Percentiles rank a stretch among this genome's conserved stretches.
Evolutionary conservation across 768 basidiomycete genomes (phyloP).

Genomic region (Suillus clintonianus): DNA sequence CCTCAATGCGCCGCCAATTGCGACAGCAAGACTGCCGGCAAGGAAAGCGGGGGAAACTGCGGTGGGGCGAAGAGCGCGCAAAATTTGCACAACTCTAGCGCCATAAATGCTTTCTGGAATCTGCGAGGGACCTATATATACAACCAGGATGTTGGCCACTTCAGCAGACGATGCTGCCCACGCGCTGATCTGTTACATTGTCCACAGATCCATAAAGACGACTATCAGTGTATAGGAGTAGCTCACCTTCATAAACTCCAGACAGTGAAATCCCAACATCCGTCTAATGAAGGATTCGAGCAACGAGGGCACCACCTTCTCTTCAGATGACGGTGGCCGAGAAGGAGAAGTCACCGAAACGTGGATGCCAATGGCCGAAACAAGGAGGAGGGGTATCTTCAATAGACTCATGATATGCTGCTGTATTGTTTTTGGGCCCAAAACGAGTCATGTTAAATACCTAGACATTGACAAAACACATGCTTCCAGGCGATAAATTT

Average conservation of each 20-base stretch:
- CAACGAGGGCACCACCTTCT: neutral
- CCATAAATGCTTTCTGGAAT: neutral
- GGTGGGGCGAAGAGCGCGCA: neutral
- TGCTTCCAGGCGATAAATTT: no score
- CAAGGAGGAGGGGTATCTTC: slow-evolving; percentile 21
- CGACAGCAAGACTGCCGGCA: slow-evolving; percentile 13
- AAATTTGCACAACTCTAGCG: neutral
- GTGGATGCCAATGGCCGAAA: slow-evolving; percentile 28
- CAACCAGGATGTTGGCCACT: neutral
- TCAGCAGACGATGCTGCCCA: neutral
- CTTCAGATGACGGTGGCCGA: slow-evolving; percentile 18
- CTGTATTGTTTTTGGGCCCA: neutral
- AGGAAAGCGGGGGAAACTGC: slow-evolving; percentile 14
- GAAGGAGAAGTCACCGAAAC: slow-evolving; percentile 24
- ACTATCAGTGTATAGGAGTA: neutral
- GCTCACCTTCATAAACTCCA: neutral
- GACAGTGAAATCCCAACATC: no score
- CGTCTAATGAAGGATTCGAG: no score
- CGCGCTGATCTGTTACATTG: neutral
- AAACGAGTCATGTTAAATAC: no score
- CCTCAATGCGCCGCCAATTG: slow-evolving; percentile 23
- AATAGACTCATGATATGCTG: slow-evolving; percentile 16
- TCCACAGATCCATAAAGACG: neutral
- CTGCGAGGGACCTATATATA: neutral
- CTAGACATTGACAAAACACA: no score